Evolutionary conservation across 2,329 filamentous ascomycete species (phyloP).

Genomic region (Diaporthe aspalathi): DNA sequence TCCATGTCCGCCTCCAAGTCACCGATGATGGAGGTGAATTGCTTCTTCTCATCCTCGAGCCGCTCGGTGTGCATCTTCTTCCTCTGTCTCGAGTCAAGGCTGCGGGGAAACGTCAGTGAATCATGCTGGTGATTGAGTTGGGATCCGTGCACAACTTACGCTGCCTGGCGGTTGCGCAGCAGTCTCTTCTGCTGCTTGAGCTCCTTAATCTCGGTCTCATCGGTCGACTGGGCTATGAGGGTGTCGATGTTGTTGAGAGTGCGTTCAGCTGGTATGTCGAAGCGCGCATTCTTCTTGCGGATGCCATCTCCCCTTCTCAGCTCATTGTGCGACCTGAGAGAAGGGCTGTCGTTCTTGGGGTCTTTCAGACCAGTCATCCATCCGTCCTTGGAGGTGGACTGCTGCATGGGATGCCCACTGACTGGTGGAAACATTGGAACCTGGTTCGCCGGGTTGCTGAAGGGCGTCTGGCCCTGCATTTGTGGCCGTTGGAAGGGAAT

Average conservation of each 20-base stretch:
- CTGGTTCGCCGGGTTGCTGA: conserved; percentile 62
- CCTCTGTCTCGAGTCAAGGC: conserved; percentile 93
- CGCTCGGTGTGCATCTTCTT: conserved; percentile 99
- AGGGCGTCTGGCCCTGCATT: conserved; percentile 65
- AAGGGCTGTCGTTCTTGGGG: conserved; percentile 73
- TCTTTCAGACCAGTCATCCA: conserved; percentile 64
- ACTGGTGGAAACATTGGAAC: conserved; percentile 65
- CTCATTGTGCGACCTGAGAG: conserved; percentile 80
- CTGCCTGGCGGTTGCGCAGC: conserved; percentile 93
- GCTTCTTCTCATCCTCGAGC: conserved; percentile 96
- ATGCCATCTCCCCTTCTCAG: conserved; percentile 86
- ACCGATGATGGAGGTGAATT: conserved; percentile 80
- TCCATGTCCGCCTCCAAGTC: conserved; percentile 83
- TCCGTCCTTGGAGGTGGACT: conserved; percentile 67
- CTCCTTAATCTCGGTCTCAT: conserved; percentile 96
- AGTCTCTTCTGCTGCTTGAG: conserved; percentile 98
- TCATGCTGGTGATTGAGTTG: conserved; percentile 38
- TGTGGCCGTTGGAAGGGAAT: conserved; percentile 62
- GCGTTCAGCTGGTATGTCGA: conserved; percentile 92
- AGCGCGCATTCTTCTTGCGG: conserved; percentile 98
- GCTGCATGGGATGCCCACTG: conserved; percentile 61
- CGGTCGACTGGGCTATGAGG: conserved; percentile 86
- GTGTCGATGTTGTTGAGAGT: conserved; percentile 96
- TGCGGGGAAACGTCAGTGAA: conserved; percentile 52
- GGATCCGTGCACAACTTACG: conserved; percentile 70